phyloP scores from a whole-genome alignment of 257 asterid species.

The Primulina eburnea region DNA sequence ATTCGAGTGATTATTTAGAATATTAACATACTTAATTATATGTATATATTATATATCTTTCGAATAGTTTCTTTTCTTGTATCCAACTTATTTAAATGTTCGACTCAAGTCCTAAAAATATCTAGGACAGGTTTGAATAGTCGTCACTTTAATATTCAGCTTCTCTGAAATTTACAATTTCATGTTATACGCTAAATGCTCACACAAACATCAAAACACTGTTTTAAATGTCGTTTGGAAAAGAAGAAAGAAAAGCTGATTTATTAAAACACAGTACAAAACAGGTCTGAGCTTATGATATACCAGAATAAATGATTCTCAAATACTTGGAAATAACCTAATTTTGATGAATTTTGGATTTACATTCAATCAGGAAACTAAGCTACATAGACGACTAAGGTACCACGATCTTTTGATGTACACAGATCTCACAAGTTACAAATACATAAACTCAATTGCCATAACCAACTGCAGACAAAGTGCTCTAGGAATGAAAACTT shows the following conservation, averaged over 20 bases:
- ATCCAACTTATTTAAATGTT: neutral
- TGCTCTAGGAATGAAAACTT: slow-evolving; percentile 19
- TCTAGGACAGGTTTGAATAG: neutral
- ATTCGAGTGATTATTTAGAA: too few relatives aligned
- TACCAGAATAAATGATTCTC: neutral
- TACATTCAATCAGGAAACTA: slow-evolving; percentile 27
- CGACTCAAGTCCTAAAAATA: too few relatives aligned
- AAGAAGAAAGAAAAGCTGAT: neutral
- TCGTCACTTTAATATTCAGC: neutral
- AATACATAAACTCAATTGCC: slow-evolving; percentile 23
- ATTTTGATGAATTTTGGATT: slow-evolving; percentile 3
- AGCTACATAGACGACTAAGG: slow-evolving; percentile 22
- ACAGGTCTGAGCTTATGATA: neutral
- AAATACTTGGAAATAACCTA: neutral
- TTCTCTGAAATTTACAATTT: neutral
- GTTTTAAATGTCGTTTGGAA: neutral
- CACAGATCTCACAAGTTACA: slow-evolving; percentile 25
- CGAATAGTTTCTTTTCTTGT: too few relatives aligned
- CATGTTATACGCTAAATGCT: neutral
- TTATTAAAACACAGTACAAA: neutral
- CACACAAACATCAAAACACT: neutral
- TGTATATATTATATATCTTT: too few relatives aligned
- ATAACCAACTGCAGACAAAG: slow-evolving; percentile 21
- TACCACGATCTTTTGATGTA: slow-evolving; percentile 31
- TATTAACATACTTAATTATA: neutral